Percentiles rank a stretch among this genome's conserved stretches.
Conservation (phyloP, 148 eudicot genomes). For the Cornus kousa region DNA sequence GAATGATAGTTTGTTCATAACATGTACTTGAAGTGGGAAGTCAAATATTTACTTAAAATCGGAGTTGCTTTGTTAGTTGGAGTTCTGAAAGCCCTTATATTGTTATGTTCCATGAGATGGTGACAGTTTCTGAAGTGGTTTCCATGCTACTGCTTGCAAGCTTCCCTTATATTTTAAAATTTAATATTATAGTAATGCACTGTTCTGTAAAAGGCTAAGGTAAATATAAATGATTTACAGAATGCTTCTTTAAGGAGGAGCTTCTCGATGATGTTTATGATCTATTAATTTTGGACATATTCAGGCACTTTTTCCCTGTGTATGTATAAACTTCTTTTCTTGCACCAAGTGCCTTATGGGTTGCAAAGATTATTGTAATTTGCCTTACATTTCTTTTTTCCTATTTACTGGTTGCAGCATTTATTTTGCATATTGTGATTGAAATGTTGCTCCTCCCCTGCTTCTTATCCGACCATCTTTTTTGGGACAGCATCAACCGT, state of each 20-base stretch:
- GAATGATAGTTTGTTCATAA: background rate
- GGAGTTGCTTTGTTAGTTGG: background rate
- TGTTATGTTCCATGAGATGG: background rate
- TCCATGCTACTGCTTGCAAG: background rate
- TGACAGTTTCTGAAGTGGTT: background rate
- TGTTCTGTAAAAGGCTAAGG: background rate
- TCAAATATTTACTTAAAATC: slow-evolving; percentile 1
- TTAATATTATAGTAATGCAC: background rate
- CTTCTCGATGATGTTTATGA: background rate
- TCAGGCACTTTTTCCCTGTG: background rate
- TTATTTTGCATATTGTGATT: background rate
- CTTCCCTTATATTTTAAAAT: background rate
- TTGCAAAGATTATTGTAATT: background rate
- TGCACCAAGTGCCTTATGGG: background rate
- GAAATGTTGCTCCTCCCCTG: background rate
- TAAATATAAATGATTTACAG: background rate
- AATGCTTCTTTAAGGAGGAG: background rate
- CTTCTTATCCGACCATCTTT: background rate
- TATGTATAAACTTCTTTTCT: background rate
- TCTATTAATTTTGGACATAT: background rate
- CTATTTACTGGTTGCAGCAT: background rate
- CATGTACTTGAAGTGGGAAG: slow-evolving; percentile 1
- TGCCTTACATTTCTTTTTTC: background rate
- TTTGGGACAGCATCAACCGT: background rate
- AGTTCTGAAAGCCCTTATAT: background rate